Percentiles rank a stretch among this genome's conserved stretches.
phyloP scores from a whole-genome alignment of 768 basidiomycete genomes.

The Dioszegia crocea region DNA sequence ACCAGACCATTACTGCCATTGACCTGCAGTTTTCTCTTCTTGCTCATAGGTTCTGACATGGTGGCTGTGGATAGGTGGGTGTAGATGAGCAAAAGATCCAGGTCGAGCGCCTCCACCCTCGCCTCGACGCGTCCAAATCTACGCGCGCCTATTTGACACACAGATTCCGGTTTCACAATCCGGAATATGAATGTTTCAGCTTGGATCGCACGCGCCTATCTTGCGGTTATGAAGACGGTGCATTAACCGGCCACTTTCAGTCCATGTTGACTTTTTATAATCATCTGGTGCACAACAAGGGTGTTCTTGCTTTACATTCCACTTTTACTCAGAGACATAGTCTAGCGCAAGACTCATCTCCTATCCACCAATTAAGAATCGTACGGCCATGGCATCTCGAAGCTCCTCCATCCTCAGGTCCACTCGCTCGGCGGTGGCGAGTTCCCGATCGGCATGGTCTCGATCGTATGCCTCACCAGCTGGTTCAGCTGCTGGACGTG shows the following conservation, averaged over 20 bases:
- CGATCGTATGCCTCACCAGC: slow-evolving; percentile 10
- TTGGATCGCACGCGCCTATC: too few species aligned
- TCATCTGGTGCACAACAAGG: too few species aligned
- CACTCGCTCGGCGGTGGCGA: neutral
- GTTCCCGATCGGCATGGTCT: neutral
- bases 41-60: slow-evolving; percentile 20
- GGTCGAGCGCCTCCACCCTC: neutral
- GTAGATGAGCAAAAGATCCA: neutral
- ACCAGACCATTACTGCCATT: slow-evolving; percentile 13
- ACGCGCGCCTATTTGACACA: neutral
- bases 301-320: neutral
- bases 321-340: neutral
- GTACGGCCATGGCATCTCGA: neutral
- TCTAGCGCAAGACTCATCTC: neutral
- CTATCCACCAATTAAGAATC: too few species aligned
- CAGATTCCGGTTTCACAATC: neutral
- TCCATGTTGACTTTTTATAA: too few species aligned
- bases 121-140: neutral
- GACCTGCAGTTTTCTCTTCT: slow-evolving; percentile 32
- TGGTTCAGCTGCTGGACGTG: neutral
- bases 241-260: too few species aligned
- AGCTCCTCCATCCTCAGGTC: neutral
- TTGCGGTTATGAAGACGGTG: too few species aligned
- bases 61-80: neutral
- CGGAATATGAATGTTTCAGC: neutral